Evolutionary conservation across 768 basidiomycete species (phyloP).

Genomic region (Daedaleopsis sinensis): DNA sequence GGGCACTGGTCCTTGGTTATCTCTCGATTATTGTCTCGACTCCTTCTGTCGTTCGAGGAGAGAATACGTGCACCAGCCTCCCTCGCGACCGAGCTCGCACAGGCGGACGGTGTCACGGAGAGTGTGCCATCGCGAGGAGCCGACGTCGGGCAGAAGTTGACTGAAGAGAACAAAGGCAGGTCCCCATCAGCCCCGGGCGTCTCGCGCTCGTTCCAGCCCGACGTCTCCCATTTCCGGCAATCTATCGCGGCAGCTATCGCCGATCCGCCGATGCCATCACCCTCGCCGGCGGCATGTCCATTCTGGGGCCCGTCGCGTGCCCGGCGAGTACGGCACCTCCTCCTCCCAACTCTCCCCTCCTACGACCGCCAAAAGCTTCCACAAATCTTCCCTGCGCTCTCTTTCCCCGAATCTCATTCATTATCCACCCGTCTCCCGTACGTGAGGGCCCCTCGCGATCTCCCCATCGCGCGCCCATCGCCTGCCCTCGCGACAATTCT

Average conservation of each 20-base stretch:
- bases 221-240: conserved; percentile 3
- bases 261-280: conserved; percentile 15
- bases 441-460: no score
- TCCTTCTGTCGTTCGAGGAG: background rate
- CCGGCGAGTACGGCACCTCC: background rate
- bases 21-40: background rate
- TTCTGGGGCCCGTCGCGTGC: background rate
- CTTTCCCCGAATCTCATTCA: no score
- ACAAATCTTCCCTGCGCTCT: background rate
- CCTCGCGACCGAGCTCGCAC: background rate
- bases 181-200: background rate
- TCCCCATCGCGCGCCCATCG: no score
- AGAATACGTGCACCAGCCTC: background rate
- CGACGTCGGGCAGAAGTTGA: no score
- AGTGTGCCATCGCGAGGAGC: background rate
- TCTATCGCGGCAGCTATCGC: conserved; percentile 2
- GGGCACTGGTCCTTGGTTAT: background rate
- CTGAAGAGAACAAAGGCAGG: no score
- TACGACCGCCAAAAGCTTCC: background rate
- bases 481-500: no score
- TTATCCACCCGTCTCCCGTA: no score
- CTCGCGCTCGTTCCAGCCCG: background rate
- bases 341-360: background rate
- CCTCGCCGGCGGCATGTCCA: conserved; percentile 13
- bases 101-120: no score